Base-by-base conservation (phyloP, 176 grass and related monocot species). In the Miscanthus lutarioriparius region DNA sequence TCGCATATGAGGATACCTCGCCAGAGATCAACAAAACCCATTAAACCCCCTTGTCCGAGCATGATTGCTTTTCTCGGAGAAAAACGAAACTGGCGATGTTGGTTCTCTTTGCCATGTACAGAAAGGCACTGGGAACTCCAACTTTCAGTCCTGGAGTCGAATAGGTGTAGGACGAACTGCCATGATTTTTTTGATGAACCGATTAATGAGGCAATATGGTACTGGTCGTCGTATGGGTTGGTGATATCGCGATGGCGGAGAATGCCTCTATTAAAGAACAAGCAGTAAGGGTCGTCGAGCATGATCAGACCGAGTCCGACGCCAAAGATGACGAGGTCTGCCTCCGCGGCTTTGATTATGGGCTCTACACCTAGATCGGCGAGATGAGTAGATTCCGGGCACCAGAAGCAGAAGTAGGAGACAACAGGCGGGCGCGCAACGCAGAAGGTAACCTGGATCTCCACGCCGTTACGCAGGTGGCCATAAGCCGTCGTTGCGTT, bases 321-420 rank as follows among this genome's bases (percentile, higher is more conserved):
- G n/a, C 4, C 4, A 3, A 72, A 7, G 41, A 72, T 23, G 41
- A 44, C 40, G 41, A 27, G 39, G 40, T 47, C 70, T 13, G 70
- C 70, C 11, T 72, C n/a, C 12, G 40, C 70, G 5, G 41, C 70
- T 7, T 47, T 8, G 70, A 72, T 72, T 0, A 0, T 47, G 40
- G 70, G 70, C 7, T 47, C 70, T 2, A 11, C 0, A 22, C 10
- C n/a, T 1, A 72, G 23, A 16, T 27, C 12, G 12, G 40, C 12
- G 23, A 72, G 40, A 5, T 7, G 22, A 27, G 12, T 15, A 13
- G 40, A 3, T 26, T 72, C 40, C 6, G 70, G 40, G 12, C 40
- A 45, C 70, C 70, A 72, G n/a, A 72, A 39, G 38, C 69, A 72
- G 67, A 72, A 72, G 41, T 72, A 72, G 12, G 70, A 72, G 40